Conservation (phyloP, 2,329 filamentous ascomycete species). For the Fusarium falciforme region DNA sequence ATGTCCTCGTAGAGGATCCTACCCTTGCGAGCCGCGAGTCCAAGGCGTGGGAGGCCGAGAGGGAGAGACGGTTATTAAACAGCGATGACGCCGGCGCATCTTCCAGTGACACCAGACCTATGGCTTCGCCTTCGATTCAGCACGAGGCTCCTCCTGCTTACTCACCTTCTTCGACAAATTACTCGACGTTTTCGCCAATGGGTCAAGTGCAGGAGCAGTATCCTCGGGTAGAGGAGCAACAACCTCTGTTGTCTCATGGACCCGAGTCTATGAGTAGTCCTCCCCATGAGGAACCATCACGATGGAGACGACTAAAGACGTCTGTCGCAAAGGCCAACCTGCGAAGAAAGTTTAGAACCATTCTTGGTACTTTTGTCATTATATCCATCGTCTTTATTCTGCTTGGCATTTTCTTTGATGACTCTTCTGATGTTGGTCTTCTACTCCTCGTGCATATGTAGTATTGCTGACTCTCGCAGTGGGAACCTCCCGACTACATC, state of each 20-base stretch:
- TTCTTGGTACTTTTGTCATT: conserved; percentile 48
- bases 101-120: not conserved
- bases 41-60: conserved; percentile 59
- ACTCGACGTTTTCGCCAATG: conserved; percentile 61
- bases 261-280: conserved; percentile 61
- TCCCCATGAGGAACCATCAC: conserved; percentile 36
- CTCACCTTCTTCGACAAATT: conserved; percentile 56
- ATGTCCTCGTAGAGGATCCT: conserved; percentile 62
- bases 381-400: conserved; percentile 48
- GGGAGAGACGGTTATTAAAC: conserved; percentile 53
- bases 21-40: conserved; percentile 52
- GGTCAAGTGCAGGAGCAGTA: conserved; percentile 56
- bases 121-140: conserved; percentile 28
- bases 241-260: conserved; percentile 54
- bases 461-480: not conserved
- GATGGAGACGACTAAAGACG: conserved; percentile 47
- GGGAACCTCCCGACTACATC: conserved; percentile 33
- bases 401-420: conserved; percentile 36
- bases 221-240: conserved; percentile 54
- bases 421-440: conserved; percentile 47
- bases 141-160: conserved; percentile 63
- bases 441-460: not conserved
- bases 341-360: conserved; percentile 45
- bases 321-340: conserved; percentile 26
- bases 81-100: conserved; percentile 4